These are phyloP conservation scores for Solanum arcanum DNA, from an alignment of 257 asterid genomes.

Conservation along the genomic window DNA sequence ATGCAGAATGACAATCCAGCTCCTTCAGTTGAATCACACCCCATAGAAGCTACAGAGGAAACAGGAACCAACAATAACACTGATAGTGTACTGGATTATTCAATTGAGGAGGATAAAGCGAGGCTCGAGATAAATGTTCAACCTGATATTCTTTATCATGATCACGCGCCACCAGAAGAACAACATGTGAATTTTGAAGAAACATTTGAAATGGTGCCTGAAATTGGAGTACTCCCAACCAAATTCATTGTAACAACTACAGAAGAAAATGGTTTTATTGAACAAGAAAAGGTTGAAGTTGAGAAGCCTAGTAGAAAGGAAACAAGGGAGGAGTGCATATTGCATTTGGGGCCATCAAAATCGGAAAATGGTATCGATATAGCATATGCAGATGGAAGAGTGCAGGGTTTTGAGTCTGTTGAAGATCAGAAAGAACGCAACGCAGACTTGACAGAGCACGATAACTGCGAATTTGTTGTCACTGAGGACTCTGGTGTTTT, in stretches of 20 bases:
- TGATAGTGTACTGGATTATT: neutral
- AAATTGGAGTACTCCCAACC: neutral
- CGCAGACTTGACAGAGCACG: neutral
- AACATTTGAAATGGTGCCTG: neutral
- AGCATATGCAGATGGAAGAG: neutral
- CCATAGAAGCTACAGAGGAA: conserved; percentile 5
- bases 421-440: neutral
- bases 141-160: neutral
- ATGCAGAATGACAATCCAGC: neutral
- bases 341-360: neutral
- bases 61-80: neutral
- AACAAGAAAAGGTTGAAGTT: conserved; percentile 1
- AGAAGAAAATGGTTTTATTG: neutral
- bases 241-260: neutral
- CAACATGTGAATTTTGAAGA: neutral
- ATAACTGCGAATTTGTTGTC: neutral
- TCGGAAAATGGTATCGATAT: neutral
- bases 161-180: neutral
- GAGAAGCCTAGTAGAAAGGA: neutral
- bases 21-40: neutral
- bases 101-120: neutral
- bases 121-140: neutral
- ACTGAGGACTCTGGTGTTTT: neutral
- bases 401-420: neutral
- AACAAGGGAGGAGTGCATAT: neutral